Evolutionary conservation across 2,329 filamentous ascomycete species (phyloP).

Genomic region (Calonectria hongkongensis): DNA sequence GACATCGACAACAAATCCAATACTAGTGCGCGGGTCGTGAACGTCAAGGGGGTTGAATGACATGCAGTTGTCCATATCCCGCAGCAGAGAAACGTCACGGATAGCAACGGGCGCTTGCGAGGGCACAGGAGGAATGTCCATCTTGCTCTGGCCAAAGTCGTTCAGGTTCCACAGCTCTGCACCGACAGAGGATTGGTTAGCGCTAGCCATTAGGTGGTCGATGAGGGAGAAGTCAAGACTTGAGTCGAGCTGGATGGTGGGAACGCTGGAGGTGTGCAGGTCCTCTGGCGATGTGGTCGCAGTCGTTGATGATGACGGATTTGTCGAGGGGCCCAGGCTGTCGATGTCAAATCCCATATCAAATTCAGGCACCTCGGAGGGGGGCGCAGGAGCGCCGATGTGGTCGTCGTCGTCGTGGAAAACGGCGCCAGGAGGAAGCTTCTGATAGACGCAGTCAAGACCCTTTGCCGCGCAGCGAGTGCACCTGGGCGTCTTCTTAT

Average conservation of each 20-base stretch:
- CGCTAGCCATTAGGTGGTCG: conserved; percentile 58
- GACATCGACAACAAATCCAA: conserved; percentile 60
- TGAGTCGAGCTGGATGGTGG: conserved; percentile 53
- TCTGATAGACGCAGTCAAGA: conserved; percentile 65
- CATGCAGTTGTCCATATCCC: conserved; percentile 47
- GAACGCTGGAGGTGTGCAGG: conserved; percentile 48
- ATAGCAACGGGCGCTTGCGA: conserved; percentile 51
- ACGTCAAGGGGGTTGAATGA: conserved; percentile 59
- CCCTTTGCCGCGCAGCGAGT: conserved; percentile 65
- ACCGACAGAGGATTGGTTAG: conserved; percentile 40
- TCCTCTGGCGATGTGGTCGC: conserved; percentile 55
- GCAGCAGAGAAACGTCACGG: conserved; percentile 57
- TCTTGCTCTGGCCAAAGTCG: conserved; percentile 54
- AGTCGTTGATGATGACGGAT: conserved; percentile 49
- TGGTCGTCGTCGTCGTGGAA: conserved; percentile 52
- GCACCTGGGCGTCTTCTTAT: conserved; percentile 66
- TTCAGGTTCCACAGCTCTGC: conserved; percentile 55
- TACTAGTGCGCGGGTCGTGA: conserved; percentile 59
- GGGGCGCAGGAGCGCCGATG: conserved; percentile 37
- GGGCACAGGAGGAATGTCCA: conserved; percentile 57
- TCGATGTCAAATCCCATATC: conserved; percentile 62
- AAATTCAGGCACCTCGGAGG: conserved; percentile 57
- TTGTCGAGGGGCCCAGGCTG: conserved; percentile 55
- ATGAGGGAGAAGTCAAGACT: conserved; percentile 61
- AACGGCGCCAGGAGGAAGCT: conserved; percentile 54